A percentile compares a stretch with the other conserved stretches of the same genome.
Conservation (phyloP, 208 protist genomes). For the Novymonas esmeraldas region DNA sequence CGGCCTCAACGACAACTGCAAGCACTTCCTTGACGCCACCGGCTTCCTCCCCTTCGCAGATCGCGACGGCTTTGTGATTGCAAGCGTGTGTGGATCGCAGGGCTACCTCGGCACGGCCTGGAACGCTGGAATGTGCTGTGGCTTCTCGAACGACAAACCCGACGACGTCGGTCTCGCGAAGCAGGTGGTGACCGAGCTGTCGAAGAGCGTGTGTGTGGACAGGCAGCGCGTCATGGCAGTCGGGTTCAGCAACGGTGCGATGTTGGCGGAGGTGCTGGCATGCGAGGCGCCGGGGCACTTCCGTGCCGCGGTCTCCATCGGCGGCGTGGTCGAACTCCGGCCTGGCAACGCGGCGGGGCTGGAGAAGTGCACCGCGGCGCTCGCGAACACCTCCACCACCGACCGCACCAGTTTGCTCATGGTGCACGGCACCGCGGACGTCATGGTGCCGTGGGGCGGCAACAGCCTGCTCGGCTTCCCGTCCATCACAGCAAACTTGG, state of each 20-base stretch:
- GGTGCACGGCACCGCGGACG: slow-evolving; percentile 69
- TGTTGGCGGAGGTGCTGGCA: slow-evolving; percentile 70
- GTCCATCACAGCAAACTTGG: slow-evolving; percentile 39
- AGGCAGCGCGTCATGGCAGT: slow-evolving; percentile 49
- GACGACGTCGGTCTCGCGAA: slow-evolving; percentile 59
- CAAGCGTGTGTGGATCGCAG: slow-evolving; percentile 58
- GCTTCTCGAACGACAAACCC: slow-evolving; percentile 47
- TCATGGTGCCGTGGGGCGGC: slow-evolving; percentile 65
- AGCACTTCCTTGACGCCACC: slow-evolving; percentile 52
- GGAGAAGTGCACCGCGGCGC: slow-evolving; percentile 32
- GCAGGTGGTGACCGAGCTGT: slow-evolving; percentile 34
- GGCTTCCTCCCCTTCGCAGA: slow-evolving; percentile 59
- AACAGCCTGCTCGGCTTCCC: slow-evolving; percentile 63
- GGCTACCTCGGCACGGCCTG: slow-evolving; percentile 65
- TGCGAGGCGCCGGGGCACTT: slow-evolving; percentile 48
- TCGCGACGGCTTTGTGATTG: slow-evolving; percentile 53
- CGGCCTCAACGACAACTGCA: slow-evolving; percentile 69
- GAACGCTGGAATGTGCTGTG: slow-evolving; percentile 79
- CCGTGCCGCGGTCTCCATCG: slow-evolving; percentile 55
- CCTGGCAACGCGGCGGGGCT: slow-evolving; percentile 63
- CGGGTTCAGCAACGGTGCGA: slow-evolving; percentile 87
- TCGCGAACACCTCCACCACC: slow-evolving; percentile 17
- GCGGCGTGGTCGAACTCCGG: slow-evolving; percentile 60
- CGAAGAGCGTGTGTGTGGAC: slow-evolving; percentile 41
- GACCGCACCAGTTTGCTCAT: slow-evolving; percentile 59